Evolutionary conservation across 305 asterid species (phyloP), one percentile per base, ranked within the genome.

Genomic region (Ilex paraguariensis): DNA sequence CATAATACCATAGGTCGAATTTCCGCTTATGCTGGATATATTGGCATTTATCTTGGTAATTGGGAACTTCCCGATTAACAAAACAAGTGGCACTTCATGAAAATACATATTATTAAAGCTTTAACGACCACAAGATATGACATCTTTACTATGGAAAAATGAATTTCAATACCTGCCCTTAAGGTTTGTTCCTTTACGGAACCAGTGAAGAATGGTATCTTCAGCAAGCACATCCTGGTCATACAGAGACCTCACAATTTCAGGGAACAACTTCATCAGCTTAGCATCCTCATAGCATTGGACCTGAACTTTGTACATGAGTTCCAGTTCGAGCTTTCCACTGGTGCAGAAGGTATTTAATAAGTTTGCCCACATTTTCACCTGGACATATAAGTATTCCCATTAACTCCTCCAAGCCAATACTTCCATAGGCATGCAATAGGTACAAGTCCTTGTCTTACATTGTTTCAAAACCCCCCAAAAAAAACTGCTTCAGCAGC

Each of bases 211-310:
- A 77, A 93, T 87, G 65, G 96, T 85, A 71, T 93, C 95, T 76
- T 93, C 97, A 12, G 99, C 95, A 63, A 93, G 92, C 50, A 93
- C 97, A 75, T 93, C 99, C 78, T 87, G 90, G 61, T 87, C 97
- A 44, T 93, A 93, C 6, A 93, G 95, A 10, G 97, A 87, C 84
- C 84, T 90, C 66, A 93, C 77, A 66, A 93, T 90, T 67, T 93
- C 97, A 59, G 97, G 99, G 63, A 93, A 93, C 65, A 90, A 75
- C 68, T 93, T 93, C 97, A 93, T 87, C 85, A 93, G 81, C 70
- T 93, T 93, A 31, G 99, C 87, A 78, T 93, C 99, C 72, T 93
- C 99, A 10, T 90, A 93, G 79, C 99, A 93, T 70, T 93, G 99
- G 57, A 87, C 83, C 77, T 93, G 99, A 68, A 93, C 86, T 74